These are phyloP conservation scores for Aspergillaceae sp. DNA, from an alignment of 2,329 filamentous ascomycete genomes.

Conservation along the genomic window DNA sequence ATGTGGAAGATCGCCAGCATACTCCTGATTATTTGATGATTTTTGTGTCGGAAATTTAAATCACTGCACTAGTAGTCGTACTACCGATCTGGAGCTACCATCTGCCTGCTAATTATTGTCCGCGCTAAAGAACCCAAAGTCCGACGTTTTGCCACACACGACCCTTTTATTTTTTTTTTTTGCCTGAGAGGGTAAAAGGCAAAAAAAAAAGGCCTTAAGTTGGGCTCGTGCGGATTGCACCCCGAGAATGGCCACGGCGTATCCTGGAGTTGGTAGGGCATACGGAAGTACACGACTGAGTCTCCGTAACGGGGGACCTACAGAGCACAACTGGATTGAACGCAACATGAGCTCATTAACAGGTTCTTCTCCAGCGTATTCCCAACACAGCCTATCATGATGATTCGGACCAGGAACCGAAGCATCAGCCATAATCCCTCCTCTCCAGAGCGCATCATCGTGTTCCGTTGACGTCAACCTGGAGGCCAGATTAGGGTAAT, in stretches of 20 bases:
- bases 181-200: neutral
- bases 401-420: too few species aligned
- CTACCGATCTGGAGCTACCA: too few species aligned
- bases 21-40: neutral
- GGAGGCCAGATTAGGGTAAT: too few species aligned
- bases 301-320: neutral
- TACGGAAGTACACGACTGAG: neutral
- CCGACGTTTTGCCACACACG: neutral
- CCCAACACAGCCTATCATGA: too few species aligned
- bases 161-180: neutral
- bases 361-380: too few species aligned
- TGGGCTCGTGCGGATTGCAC: neutral
- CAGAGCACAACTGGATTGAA: neutral
- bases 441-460: too few species aligned
- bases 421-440: too few species aligned
- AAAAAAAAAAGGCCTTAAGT: neutral
- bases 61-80: too few species aligned
- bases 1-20: neutral
- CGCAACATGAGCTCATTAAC: neutral
- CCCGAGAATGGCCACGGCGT: neutral
- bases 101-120: neutral
- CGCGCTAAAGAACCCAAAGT: neutral
- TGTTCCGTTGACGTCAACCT: too few species aligned
- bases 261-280: too few species aligned
- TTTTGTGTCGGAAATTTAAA: too few species aligned